Percentiles rank a stretch among this genome's conserved stretches.
These are phyloP conservation scores for Dioszegia hungarica DNA, from an alignment of 768 basidiomycete species.

Conservation along the genomic window DNA sequence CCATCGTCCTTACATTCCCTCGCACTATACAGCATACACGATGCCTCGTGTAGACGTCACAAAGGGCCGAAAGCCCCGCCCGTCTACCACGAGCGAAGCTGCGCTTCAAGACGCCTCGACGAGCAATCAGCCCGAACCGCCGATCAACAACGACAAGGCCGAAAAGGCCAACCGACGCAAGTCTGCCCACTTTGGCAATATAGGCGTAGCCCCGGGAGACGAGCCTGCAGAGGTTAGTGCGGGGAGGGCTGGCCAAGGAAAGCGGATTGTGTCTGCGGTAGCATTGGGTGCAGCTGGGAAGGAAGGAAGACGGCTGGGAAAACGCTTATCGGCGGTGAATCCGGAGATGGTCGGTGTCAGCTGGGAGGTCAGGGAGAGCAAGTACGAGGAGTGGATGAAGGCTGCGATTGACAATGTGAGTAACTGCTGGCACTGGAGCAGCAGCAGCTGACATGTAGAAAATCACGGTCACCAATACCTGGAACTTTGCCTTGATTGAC, in stretches of 20 bases:
- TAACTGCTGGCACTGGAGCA: background rate
- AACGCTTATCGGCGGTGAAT: slow-evolving; percentile 6
- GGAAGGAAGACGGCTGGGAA: slow-evolving; percentile 51
- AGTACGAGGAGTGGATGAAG: slow-evolving; percentile 99
- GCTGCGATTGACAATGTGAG: slow-evolving; percentile 96
- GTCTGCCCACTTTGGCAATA: slow-evolving; percentile 37
- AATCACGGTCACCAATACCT: slow-evolving; percentile 96
- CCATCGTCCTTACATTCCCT: too few relatives aligned
- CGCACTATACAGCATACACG: too few relatives aligned
- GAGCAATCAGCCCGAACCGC: background rate
- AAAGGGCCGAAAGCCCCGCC: background rate
- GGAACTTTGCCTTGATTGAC: slow-evolving; percentile 96
- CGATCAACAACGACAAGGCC: slow-evolving; percentile 73
- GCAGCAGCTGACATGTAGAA: slow-evolving; percentile 59
- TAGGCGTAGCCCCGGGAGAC: slow-evolving; percentile 11
- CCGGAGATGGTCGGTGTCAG: slow-evolving; percentile 8
- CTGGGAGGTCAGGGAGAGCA: slow-evolving; percentile 80
- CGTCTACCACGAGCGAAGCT: background rate
- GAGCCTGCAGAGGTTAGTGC: slow-evolving; percentile 51
- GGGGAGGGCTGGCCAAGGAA: slow-evolving; percentile 4
- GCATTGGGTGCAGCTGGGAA: slow-evolving; percentile 54
- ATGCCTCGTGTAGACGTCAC: background rate
- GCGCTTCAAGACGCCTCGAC: background rate
- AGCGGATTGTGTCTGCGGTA: slow-evolving; percentile 32
- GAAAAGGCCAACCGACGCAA: slow-evolving; percentile 72